A percentile compares a stretch with the other conserved stretches of the same genome.
Conservation (phyloP, 2,329 filamentous ascomycete genomes). For the Aspergillus novofumigatus region DNA sequence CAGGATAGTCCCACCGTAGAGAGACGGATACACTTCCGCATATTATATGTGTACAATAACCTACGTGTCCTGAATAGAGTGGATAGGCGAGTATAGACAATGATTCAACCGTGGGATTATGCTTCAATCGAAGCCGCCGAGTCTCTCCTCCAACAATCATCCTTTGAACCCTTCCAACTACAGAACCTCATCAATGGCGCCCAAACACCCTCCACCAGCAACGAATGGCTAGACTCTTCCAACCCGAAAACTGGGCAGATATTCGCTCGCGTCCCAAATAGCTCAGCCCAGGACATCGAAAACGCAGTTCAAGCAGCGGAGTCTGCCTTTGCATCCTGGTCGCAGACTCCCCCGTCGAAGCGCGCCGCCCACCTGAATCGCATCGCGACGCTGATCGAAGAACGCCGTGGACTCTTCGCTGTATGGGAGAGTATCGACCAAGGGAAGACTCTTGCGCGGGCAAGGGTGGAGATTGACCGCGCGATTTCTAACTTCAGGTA, state of each 20-base stretch:
- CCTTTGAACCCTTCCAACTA: conserved; percentile 7
- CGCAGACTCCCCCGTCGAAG: conserved; percentile 7
- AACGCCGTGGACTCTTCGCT: conserved; percentile 11
- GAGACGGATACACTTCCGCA: too few species aligned
- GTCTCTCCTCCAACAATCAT: not conserved
- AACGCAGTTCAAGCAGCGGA: conserved; percentile 13
- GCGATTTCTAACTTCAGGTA: conserved; percentile 16
- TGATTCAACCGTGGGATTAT: conserved; percentile 3
- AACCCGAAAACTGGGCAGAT: conserved; percentile 9
- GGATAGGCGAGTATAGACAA: too few species aligned
- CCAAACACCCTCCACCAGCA: not conserved
- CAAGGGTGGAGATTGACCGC: conserved; percentile 14
- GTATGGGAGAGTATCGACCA: conserved; percentile 17
- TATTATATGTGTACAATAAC: not conserved
- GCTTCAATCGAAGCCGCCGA: conserved; percentile 7
- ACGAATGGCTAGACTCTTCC: not conserved
- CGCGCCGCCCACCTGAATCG: conserved; percentile 10
- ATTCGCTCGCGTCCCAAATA: conserved; percentile 8
- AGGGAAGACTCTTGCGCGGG: conserved; percentile 13
- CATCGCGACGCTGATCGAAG: conserved; percentile 10
- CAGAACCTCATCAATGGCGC: conserved; percentile 7
- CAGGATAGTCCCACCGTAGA: too few species aligned
- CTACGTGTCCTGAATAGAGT: not conserved
- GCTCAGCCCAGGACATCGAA: conserved; percentile 7
- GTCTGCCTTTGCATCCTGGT: conserved; percentile 12